phyloP scores from a whole-genome alignment of 2,329 filamentous ascomycete species.

The Chaetomium sp. region DNA sequence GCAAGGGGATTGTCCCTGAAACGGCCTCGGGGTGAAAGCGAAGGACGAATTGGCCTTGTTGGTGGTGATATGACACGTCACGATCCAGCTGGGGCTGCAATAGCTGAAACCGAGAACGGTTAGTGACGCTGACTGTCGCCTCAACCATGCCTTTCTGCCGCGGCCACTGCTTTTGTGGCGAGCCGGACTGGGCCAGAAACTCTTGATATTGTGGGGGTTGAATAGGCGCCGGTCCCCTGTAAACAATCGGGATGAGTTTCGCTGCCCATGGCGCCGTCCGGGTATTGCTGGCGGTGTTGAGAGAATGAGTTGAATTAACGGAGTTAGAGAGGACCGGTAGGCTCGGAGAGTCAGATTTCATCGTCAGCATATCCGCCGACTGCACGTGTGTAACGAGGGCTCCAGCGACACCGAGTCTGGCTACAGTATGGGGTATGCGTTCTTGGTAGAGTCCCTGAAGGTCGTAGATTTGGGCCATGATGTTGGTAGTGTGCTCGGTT shows the following conservation, averaged over 20 bases:
- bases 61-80: slow-evolving; percentile 55
- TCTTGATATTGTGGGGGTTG: slow-evolving; percentile 1
- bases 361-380: slow-evolving; percentile 37
- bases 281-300: too few species aligned
- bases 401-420: slow-evolving; percentile 28
- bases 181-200: background rate
- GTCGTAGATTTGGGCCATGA: slow-evolving; percentile 47
- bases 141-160: slow-evolving; percentile 40
- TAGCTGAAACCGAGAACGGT: slow-evolving; percentile 48
- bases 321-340: too few species aligned
- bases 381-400: slow-evolving; percentile 34
- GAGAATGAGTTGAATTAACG: too few species aligned
- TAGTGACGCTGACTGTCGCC: slow-evolving; percentile 48
- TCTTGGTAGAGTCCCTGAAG: slow-evolving; percentile 41
- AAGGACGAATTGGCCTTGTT: slow-evolving; percentile 57
- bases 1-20: slow-evolving; percentile 49
- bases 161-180: slow-evolving; percentile 16
- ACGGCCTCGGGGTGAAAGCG: slow-evolving; percentile 54
- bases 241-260: slow-evolving; percentile 53
- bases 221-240: slow-evolving; percentile 38
- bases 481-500: slow-evolving; percentile 42
- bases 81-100: slow-evolving; percentile 50
- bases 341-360: slow-evolving; percentile 9
- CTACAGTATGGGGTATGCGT: slow-evolving; percentile 34
- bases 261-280: slow-evolving; percentile 46